Evolutionary conservation across 345 rosid genomes (phyloP).

Genomic region (Nasturtium officinale): DNA sequence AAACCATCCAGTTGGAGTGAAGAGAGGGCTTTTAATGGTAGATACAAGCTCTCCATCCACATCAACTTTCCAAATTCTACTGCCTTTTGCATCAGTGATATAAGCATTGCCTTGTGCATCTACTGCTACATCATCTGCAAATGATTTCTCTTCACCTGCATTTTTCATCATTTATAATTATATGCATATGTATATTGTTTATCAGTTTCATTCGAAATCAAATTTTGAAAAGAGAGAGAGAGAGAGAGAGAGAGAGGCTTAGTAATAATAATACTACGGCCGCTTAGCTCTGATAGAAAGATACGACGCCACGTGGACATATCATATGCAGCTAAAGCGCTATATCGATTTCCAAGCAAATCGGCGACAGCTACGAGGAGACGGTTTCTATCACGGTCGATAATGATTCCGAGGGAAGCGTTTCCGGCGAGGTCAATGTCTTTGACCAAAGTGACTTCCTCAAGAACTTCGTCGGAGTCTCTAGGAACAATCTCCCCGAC

Average conservation of each 20-base stretch:
- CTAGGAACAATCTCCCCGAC: constrained; percentile 69
- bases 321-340: constrained; percentile 82
- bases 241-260: constrained; percentile 18
- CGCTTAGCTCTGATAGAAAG: constrained; percentile 66
- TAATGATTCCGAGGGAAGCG: constrained; percentile 62
- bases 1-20: constrained; percentile 70
- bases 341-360: constrained; percentile 56
- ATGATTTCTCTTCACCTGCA: constrained; percentile 58
- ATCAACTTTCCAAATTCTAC: constrained; percentile 78
- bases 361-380: constrained; percentile 73
- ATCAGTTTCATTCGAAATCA: no score
- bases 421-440: constrained; percentile 74
- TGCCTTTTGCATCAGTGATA: constrained; percentile 64
- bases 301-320: constrained; percentile 77
- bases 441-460: constrained; percentile 62
- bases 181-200: no score
- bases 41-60: constrained; percentile 59
- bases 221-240: no score
- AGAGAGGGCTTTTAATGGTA: constrained; percentile 59
- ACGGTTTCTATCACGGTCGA: constrained; percentile 73
- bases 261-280: constrained; percentile 46
- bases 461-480: constrained; percentile 42
- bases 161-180: background rate
- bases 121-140: constrained; percentile 82
- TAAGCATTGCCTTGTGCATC: constrained; percentile 78